phyloP scores from a whole-genome alignment of 768 basidiomycete species.

The Boletus reticulatus region DNA sequence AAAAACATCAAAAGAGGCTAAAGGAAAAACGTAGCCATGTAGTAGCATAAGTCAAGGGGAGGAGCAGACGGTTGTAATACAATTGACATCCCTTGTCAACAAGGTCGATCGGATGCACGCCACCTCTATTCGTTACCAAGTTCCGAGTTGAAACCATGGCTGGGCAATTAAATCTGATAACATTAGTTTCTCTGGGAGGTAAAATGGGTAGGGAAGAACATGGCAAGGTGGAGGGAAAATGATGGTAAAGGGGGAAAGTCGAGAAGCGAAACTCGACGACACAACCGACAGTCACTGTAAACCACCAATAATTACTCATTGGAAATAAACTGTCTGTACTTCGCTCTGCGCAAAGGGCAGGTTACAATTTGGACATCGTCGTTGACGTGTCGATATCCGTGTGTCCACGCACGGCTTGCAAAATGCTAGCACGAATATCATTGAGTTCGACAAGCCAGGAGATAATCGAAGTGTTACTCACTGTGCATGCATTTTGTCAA shows the following conservation, averaged over 20 bases:
- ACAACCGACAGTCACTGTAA: neutral
- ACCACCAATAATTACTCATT: conserved; percentile 28
- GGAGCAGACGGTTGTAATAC: no score
- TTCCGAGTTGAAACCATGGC: no score
- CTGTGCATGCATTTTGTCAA: conserved; percentile 92
- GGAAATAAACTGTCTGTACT: conserved; percentile 66
- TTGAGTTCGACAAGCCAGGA: neutral
- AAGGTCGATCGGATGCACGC: no score
- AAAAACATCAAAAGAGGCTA: no score
- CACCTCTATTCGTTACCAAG: no score
- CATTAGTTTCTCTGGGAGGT: neutral
- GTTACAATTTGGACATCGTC: conserved; percentile 92
- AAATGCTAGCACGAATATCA: conserved; percentile 54
- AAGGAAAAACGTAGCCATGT: no score
- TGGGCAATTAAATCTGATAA: neutral
- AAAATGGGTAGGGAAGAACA: no score
- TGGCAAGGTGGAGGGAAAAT: no score
- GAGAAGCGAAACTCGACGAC: no score
- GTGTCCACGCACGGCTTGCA: conserved; percentile 82
- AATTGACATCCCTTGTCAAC: no score
- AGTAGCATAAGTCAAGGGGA: no score
- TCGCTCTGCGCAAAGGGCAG: conserved; percentile 80
- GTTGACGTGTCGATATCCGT: conserved; percentile 85
- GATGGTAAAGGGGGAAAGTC: neutral
- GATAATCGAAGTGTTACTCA: conserved; percentile 39